These are phyloP conservation scores for Eucalyptus albens DNA, from an alignment of 345 rosid species.

Conservation along the genomic window DNA sequence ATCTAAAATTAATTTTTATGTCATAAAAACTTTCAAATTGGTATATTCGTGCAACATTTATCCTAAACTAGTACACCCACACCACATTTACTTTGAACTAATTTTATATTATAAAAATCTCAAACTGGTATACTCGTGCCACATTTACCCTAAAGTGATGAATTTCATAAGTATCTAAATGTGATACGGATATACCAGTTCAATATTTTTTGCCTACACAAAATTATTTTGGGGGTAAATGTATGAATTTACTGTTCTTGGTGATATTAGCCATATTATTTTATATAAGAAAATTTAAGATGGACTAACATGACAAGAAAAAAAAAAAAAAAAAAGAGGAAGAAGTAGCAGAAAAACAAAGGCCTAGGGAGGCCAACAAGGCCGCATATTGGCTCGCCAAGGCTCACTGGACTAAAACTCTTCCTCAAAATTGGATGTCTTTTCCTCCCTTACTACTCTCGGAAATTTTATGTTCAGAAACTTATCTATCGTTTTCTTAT, in stretches of 20 bases:
- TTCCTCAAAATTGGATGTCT: no score
- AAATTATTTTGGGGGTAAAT: neutral
- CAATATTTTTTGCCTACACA: neutral
- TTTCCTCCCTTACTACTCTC: no score
- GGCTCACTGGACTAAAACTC: no score
- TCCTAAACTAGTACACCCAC: neutral
- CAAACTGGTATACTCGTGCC: fast-evolving
- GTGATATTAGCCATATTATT: neutral
- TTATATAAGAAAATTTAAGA: neutral
- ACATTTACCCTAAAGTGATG: neutral
- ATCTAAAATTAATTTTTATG: neutral
- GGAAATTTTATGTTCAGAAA: no score
- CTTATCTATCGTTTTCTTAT: no score
- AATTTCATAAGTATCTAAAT: neutral
- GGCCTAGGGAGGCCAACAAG: neutral
- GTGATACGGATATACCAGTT: neutral
- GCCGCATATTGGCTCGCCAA: no score
- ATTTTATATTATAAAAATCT: no score
- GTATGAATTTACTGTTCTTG: neutral
- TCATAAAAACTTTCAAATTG: no score
- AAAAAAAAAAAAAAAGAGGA: no score
- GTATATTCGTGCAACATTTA: neutral
- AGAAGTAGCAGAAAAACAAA: no score
- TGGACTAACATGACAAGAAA: neutral
- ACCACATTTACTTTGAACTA: neutral